Conservation (phyloP, 2,329 filamentous ascomycete species). For the Ophiostoma triangulosporum region DNA sequence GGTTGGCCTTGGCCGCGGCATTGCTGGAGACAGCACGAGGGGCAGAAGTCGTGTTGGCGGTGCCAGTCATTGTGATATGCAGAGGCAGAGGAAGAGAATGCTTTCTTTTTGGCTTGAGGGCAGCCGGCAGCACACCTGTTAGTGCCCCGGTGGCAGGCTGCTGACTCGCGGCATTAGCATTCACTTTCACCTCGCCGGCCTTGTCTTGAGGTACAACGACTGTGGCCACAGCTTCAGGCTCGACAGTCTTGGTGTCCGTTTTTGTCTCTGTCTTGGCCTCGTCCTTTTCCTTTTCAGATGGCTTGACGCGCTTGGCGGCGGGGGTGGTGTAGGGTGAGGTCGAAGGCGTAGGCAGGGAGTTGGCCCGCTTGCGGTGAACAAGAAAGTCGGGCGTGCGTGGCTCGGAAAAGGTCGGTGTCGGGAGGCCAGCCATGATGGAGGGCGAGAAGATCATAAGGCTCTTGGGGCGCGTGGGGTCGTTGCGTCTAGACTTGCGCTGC, state of each 20-base stretch:
- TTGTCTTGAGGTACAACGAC: background rate
- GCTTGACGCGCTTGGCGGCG: constrained; percentile 9
- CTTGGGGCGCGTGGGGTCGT: constrained; percentile 27
- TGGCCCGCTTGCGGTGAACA: constrained; percentile 27
- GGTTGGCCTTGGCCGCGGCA: background rate
- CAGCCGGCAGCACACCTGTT: background rate
- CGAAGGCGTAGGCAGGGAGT: constrained; percentile 32
- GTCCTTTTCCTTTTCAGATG: constrained; percentile 3
- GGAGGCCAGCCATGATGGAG: constrained; percentile 18
- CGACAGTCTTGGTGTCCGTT: background rate
- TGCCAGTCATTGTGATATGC: constrained; percentile 6
- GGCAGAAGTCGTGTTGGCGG: constrained; percentile 7
- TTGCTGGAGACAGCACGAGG: background rate
- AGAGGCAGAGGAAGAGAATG: background rate
- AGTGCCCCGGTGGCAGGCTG: background rate
- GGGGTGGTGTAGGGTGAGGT: constrained; percentile 17
- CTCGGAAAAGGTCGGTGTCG: constrained; percentile 22
- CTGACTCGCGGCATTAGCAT: background rate
- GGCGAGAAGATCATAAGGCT: constrained; percentile 28
- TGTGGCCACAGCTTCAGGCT: background rate
- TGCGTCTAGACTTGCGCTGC: constrained; percentile 19
- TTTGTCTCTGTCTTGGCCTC: background rate
- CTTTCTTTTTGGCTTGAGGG: constrained; percentile 4
- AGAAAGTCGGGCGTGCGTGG: constrained; percentile 22
- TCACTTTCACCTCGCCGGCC: background rate